These are phyloP conservation scores for Jaenimonas drosophilae DNA, from an alignment of 208 protist genomes.

Conservation along the genomic window DNA sequence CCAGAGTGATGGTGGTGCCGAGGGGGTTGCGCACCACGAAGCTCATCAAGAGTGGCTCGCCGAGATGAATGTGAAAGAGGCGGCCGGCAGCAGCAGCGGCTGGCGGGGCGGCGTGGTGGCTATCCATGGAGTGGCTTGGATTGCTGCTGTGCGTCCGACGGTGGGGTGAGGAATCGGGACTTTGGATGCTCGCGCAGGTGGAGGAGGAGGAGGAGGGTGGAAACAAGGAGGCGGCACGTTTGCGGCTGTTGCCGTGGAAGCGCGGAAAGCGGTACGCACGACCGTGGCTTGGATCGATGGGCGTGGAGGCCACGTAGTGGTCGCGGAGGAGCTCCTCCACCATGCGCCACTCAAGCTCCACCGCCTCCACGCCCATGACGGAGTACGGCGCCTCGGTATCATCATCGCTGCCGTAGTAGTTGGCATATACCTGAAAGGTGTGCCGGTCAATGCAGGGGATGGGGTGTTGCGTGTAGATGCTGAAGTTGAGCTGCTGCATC, in stretches of 20 bases:
- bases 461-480: constrained; percentile 61
- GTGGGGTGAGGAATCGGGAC: too few relatives aligned
- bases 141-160: too few relatives aligned
- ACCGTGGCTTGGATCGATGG: neutral
- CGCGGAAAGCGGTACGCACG: constrained; percentile 9
- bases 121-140: too few relatives aligned
- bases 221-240: too few relatives aligned
- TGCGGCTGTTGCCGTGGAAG: constrained; percentile 4
- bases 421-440: constrained; percentile 38
- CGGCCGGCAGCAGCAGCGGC: neutral
- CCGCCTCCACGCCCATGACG: constrained; percentile 21
- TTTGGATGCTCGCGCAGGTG: too few relatives aligned
- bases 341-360: constrained; percentile 49
- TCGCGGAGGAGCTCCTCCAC: constrained; percentile 40
- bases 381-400: constrained; percentile 22
- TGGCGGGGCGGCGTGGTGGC: neutral
- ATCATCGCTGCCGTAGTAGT: constrained; percentile 44
- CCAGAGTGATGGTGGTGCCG: constrained; percentile 32
- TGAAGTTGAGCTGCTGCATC: constrained; percentile 30
- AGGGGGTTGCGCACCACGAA: constrained; percentile 53
- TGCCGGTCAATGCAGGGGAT: constrained; percentile 38
- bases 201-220: too few relatives aligned
- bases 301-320: constrained; percentile 8
- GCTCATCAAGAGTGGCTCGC: constrained; percentile 50
- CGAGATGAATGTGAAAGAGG: constrained; percentile 27